phyloP scores from a whole-genome alignment of 257 asterid genomes.

The Solanum habrochaites region DNA sequence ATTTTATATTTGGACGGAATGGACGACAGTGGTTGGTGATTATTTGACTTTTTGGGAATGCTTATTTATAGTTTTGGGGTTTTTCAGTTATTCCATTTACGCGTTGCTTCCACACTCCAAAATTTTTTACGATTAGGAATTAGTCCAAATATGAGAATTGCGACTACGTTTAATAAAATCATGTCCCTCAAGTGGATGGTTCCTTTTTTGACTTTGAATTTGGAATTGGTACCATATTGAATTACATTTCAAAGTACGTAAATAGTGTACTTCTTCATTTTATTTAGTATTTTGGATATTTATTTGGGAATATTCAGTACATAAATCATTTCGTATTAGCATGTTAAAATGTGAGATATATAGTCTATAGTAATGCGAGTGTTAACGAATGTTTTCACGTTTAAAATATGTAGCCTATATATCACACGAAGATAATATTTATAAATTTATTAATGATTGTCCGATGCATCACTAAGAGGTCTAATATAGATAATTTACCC shows the following conservation, averaged over 20 bases:
- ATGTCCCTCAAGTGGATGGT: no score
- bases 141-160: neutral
- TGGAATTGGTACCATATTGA: neutral
- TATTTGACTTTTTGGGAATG: neutral
- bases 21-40: neutral
- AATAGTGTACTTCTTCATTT: neutral
- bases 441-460: no score
- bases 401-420: no score
- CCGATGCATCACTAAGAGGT: neutral
- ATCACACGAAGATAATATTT: no score
- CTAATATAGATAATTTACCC: no score
- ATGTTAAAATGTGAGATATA: no score
- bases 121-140: neutral
- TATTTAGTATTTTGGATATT: neutral
- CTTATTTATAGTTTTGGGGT: neutral
- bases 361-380: no score
- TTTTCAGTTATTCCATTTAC: neutral
- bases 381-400: no score
- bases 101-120: conserved; percentile 3
- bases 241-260: neutral
- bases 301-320: neutral
- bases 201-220: neutral
- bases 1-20: neutral
- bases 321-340: no score
- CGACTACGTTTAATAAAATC: neutral